These are phyloP conservation scores for Vanrija sp. DNA, from an alignment of 1,284 basidiomycete genomes.

Conservation along the genomic window DNA sequence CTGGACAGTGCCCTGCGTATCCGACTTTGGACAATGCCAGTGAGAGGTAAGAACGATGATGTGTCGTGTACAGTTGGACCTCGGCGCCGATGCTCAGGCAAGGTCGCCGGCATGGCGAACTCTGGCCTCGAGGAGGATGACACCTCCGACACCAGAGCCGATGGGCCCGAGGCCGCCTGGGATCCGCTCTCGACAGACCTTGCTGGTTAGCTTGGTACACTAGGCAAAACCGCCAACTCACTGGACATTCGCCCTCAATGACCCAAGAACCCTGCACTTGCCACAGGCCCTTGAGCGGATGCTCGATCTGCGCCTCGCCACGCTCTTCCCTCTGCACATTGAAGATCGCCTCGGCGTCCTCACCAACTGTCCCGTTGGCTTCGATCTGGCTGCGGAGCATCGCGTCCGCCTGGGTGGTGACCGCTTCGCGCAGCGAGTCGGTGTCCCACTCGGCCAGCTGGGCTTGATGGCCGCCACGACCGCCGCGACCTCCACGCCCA, in stretches of 20 bases:
- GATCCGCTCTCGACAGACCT: constrained; percentile 35
- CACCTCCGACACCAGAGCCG: constrained; percentile 22
- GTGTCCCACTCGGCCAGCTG: constrained; percentile 31
- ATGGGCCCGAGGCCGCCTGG: constrained; percentile 31
- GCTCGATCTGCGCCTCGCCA: constrained; percentile 17
- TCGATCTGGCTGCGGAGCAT: neutral
- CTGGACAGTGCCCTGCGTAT: neutral
- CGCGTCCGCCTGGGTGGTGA: constrained; percentile 1
- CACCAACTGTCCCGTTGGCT: constrained; percentile 2
- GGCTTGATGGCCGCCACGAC: neutral
- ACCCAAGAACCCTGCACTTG: constrained; percentile 26
- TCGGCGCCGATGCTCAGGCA: neutral
- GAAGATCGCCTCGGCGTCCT: constrained; percentile 15
- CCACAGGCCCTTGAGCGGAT: constrained; percentile 38
- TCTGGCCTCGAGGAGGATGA: constrained; percentile 21
- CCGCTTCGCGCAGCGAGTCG: constrained; percentile 18
- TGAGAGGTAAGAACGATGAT: neutral
- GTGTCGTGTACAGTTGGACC: no score
- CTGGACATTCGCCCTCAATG: constrained; percentile 47
- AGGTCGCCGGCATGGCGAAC: neutral
- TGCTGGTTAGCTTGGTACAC: neutral
- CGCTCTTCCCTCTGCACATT: constrained; percentile 6
- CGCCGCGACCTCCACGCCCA: constrained; percentile 4
- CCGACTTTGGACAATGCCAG: no score
- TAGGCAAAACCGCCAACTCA: constrained; percentile 15